These are phyloP conservation scores for Rhododendron simsii DNA, from an alignment of 148 eudicot genomes.

Conservation along the genomic window DNA sequence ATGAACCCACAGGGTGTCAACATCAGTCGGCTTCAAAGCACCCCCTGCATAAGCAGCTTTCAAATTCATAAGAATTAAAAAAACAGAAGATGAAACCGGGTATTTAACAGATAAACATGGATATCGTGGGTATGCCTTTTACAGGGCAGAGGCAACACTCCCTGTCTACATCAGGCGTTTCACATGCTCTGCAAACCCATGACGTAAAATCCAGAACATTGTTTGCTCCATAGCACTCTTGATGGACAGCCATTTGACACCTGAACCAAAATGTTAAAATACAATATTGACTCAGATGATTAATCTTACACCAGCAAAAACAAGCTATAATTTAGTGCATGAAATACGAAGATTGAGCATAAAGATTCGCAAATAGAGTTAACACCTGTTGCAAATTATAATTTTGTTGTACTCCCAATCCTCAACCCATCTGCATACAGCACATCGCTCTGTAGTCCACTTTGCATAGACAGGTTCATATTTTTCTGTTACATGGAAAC, in stretches of 20 bases:
- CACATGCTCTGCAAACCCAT: constrained; percentile 99
- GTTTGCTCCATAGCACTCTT: constrained; percentile 89
- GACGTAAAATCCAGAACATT: constrained; percentile 65
- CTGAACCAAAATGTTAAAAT: constrained; percentile 27
- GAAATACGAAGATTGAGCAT: neutral
- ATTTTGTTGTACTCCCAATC: constrained; percentile 94
- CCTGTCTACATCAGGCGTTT: constrained; percentile 52
- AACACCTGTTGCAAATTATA: constrained; percentile 86
- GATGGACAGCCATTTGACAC: constrained; percentile 98
- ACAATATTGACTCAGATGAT: neutral
- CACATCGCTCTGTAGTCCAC: constrained; percentile 99
- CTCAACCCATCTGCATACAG: constrained; percentile 91
- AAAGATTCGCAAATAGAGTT: neutral
- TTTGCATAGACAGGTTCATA: constrained; percentile 70
- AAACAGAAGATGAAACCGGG: neutral
- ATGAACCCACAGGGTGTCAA: constrained; percentile 88
- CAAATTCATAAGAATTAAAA: constrained; percentile 11
- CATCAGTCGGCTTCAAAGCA: constrained; percentile 93
- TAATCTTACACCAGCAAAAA: neutral
- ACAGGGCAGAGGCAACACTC: constrained; percentile 97
- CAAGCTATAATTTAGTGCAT: neutral
- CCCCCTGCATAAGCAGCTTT: constrained; percentile 56
- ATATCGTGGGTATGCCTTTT: constrained; percentile 47
- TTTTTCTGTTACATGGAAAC: constrained; percentile 37
- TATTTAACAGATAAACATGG: neutral